These are phyloP conservation scores for Starmerella potacharoeniae DNA, from an alignment of 805 yeast species.

Conservation along the genomic window DNA sequence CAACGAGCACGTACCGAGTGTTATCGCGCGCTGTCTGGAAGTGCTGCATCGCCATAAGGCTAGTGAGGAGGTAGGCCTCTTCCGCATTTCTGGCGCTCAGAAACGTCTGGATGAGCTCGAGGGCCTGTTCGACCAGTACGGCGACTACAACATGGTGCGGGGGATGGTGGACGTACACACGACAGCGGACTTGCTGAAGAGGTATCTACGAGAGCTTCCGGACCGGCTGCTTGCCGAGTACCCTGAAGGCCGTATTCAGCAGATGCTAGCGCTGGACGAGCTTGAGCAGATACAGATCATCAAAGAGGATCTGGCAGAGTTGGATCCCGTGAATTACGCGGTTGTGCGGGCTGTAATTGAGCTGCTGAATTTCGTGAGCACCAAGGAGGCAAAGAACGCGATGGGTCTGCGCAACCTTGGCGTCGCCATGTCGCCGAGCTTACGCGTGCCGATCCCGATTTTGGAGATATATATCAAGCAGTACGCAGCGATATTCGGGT, in stretches of 20 bases:
- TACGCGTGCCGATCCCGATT: constrained; percentile 6
- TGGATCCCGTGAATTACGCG: constrained; percentile 49
- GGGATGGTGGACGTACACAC: constrained; percentile 57
- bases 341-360: constrained; percentile 55
- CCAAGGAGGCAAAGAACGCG: constrained; percentile 52
- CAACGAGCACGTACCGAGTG: constrained; percentile 51
- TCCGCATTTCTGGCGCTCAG: constrained; percentile 64
- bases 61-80: constrained; percentile 78
- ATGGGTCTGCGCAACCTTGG: constrained; percentile 74
- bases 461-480: constrained; percentile 4
- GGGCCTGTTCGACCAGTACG: constrained; percentile 41
- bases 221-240: constrained; percentile 36
- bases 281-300: constrained; percentile 24
- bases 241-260: constrained; percentile 1
- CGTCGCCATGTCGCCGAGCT: constrained; percentile 25
- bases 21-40: constrained; percentile 63
- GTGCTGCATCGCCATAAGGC: constrained; percentile 58
- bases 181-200: constrained; percentile 72
- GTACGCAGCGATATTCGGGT: background rate
- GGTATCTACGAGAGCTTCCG: constrained; percentile 70
- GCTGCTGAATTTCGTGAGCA: constrained; percentile 53
- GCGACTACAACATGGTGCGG: constrained; percentile 19
- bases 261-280: constrained; percentile 24
- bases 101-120: constrained; percentile 55
- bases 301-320: constrained; percentile 16